phyloP scores from a whole-genome alignment of 495 filamentous ascomycete genomes.

The Penicillium arizonense region DNA sequence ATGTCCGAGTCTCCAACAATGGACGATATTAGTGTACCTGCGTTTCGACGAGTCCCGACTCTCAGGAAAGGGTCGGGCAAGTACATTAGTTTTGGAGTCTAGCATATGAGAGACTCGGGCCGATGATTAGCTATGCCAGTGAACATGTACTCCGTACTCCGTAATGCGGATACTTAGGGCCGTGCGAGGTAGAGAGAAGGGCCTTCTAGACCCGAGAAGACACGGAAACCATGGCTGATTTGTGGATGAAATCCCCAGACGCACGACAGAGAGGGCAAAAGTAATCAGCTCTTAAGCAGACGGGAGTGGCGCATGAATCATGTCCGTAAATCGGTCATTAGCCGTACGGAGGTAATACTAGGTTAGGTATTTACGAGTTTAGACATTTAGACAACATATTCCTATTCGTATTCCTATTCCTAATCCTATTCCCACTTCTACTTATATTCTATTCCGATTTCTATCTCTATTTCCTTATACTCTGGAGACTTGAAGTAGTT shows the following conservation, averaged over 20 bases:
- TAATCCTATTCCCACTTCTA: neutral
- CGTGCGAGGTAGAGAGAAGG: slow-evolving; percentile 1
- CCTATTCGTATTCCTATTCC: neutral
- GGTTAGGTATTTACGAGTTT: neutral
- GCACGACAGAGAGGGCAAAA: neutral
- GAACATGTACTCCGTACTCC: neutral
- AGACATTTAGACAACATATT: slow-evolving; percentile 1
- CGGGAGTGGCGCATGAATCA: slow-evolving; percentile 9
- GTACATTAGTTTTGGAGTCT: slow-evolving; percentile 3
- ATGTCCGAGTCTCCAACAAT: neutral
- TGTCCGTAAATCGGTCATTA: slow-evolving; percentile 15
- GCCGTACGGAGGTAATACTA: slow-evolving; percentile 5
- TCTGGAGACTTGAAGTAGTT: too few species aligned
- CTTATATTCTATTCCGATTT: neutral
- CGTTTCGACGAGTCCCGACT: slow-evolving; percentile 6
- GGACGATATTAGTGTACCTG: slow-evolving; percentile 5
- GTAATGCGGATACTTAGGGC: neutral
- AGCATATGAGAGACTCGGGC: slow-evolving; percentile 3
- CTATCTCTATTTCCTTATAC: neutral
- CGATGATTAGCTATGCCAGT: slow-evolving; percentile 5
- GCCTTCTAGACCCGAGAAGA: neutral
- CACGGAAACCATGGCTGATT: neutral
- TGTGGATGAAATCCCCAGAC: neutral
- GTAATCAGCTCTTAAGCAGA: neutral
- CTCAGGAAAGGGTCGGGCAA: neutral